phyloP scores from a whole-genome alignment of 177 flowering plant species.

The Telopea speciosissima region DNA sequence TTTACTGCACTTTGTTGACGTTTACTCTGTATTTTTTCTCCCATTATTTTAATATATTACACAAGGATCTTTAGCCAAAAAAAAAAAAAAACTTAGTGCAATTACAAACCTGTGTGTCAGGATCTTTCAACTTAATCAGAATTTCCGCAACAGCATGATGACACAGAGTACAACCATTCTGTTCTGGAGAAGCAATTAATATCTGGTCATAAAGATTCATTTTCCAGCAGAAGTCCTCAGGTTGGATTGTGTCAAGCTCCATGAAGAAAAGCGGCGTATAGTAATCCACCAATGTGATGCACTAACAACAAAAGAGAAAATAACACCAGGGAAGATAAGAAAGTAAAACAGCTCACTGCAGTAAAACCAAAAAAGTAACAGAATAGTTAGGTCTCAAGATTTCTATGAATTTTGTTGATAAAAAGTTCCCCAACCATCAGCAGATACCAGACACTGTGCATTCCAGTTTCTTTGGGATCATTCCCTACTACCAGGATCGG shows the following conservation, averaged over 20 bases:
- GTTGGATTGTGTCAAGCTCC: constrained; percentile 45
- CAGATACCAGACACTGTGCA: background rate
- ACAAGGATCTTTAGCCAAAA: constrained; percentile 3
- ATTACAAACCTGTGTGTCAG: constrained; percentile 75
- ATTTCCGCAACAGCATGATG: constrained; percentile 54
- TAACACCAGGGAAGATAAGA: background rate
- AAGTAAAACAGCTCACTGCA: background rate
- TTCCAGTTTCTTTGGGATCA: background rate
- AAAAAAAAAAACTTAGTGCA: constrained; percentile 1
- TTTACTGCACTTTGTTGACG: too few species aligned
- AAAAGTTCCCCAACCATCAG: background rate
- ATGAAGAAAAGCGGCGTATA: constrained; percentile 75
- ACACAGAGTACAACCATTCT: constrained; percentile 57
- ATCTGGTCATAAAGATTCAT: constrained; percentile 50
- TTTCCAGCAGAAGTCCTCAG: constrained; percentile 56
- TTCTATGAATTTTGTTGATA: background rate
- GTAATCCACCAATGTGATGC: constrained; percentile 69
- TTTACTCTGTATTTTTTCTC: too few species aligned
- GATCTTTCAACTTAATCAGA: constrained; percentile 67
- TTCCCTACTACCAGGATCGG: background rate
- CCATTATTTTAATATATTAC: too few species aligned
- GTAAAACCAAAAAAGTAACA: background rate
- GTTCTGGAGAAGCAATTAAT: constrained; percentile 16
- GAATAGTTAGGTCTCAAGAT: background rate
- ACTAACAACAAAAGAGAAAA: constrained; percentile 34